Evolutionary conservation across 306 rosid species (phyloP).

Genomic region (Quercus aquifolioides): DNA sequence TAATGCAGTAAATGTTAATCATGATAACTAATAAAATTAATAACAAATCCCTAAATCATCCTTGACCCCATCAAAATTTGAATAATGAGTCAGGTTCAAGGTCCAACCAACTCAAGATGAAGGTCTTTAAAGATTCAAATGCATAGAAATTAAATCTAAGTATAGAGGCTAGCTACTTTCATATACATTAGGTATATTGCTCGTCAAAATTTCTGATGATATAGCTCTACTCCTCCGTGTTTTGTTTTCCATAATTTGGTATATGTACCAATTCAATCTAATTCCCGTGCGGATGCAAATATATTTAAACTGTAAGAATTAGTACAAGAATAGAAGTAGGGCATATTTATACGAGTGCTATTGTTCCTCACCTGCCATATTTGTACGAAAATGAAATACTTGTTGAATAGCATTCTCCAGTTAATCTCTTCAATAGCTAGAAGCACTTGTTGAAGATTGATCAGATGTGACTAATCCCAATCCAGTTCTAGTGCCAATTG

Average conservation of each 20-base stretch:
- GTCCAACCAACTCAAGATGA: too few relatives aligned
- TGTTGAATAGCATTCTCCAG: background rate
- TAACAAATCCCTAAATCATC: too few relatives aligned
- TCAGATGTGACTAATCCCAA: background rate
- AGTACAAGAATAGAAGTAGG: background rate
- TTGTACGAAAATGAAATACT: background rate
- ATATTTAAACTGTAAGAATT: background rate
- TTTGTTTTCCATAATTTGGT: background rate
- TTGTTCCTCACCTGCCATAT: background rate
- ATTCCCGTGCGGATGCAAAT: background rate
- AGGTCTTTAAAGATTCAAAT: too few relatives aligned
- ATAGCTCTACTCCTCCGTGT: background rate
- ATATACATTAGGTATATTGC: background rate
- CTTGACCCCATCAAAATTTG: too few relatives aligned
- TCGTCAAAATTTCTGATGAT: background rate
- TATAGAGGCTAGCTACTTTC: too few relatives aligned
- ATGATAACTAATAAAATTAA: too few relatives aligned
- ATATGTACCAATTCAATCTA: background rate
- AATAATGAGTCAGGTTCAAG: too few relatives aligned
- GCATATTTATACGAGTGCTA: background rate
- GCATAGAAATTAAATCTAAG: too few relatives aligned
- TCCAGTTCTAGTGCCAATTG: background rate
- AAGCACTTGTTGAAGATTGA: background rate
- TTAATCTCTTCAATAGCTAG: background rate
- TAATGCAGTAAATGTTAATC: too few relatives aligned